Conservation (phyloP, 768 basidiomycete genomes). For the Cyclocybe aegerita region DNA sequence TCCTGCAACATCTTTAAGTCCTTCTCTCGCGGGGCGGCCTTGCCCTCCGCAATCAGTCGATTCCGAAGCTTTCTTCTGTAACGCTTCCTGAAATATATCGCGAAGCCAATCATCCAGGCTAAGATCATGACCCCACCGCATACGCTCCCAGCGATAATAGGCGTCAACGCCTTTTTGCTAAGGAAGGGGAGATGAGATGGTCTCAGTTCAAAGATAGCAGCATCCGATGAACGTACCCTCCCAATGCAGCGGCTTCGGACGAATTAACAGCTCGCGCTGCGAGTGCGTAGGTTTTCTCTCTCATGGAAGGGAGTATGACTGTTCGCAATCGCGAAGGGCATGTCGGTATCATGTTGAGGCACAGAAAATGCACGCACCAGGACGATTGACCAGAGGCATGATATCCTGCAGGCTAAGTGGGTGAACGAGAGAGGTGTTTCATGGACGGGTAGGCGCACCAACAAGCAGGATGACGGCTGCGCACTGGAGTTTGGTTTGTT, state of each 20-base stretch:
- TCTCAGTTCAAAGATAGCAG: background rate
- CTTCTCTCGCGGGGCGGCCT: constrained; percentile 36
- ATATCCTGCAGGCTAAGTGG: too few species aligned
- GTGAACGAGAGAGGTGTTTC: too few species aligned
- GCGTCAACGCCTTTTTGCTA: constrained; percentile 56
- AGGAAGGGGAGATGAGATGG: background rate
- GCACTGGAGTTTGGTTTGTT: too few species aligned
- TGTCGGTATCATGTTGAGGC: too few species aligned
- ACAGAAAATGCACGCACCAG: too few species aligned
- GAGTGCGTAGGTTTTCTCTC: constrained; percentile 7
- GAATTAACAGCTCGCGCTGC: constrained; percentile 27
- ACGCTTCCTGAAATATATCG: constrained; percentile 56
- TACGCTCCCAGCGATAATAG: constrained; percentile 59
- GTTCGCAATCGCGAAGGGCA: too few species aligned
- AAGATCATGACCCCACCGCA: constrained; percentile 52
- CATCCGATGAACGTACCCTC: constrained; percentile 19
- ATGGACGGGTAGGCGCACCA: too few species aligned
- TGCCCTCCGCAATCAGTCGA: constrained; percentile 41
- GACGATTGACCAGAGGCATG: too few species aligned
- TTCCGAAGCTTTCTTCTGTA: constrained; percentile 47
- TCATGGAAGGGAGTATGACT: background rate
- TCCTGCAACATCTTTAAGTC: constrained; percentile 37
- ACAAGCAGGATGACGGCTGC: too few species aligned
- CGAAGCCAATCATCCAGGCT: constrained; percentile 56
- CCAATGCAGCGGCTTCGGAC: constrained; percentile 38